Conservation (phyloP, 2,329 filamentous ascomycete species). For the Aureobasidium sp. region DNA sequence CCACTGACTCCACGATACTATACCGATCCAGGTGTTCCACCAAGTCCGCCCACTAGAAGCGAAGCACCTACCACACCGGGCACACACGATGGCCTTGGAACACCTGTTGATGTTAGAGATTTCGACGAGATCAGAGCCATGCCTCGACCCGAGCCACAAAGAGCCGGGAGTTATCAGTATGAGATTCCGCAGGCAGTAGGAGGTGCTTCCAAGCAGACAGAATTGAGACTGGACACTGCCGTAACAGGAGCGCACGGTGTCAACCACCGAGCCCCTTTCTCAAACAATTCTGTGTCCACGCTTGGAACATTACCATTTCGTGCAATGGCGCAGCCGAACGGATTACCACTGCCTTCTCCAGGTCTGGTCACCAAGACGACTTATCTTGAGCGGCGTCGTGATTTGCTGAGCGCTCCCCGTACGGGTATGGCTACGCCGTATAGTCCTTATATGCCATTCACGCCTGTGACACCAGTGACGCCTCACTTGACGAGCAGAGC, state of each 20-base stretch:
- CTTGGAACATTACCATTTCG: slow-evolving; percentile 32
- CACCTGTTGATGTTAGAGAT: slow-evolving; percentile 14
- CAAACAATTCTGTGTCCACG: slow-evolving; percentile 16
- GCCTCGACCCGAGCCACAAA: slow-evolving; percentile 24
- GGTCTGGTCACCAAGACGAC: slow-evolving; percentile 34
- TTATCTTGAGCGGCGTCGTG: slow-evolving; percentile 33
- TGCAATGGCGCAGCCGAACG: slow-evolving; percentile 21
- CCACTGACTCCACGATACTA: slow-evolving; percentile 52
- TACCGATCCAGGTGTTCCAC: slow-evolving; percentile 46
- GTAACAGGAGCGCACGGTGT: neutral
- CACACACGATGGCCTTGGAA: slow-evolving; percentile 20
- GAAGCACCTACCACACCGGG: slow-evolving; percentile 28
- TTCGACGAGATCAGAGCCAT: slow-evolving; percentile 24
- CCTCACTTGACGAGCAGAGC: slow-evolving; percentile 65
- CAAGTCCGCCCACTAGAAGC: slow-evolving; percentile 42
- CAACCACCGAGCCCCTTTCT: neutral
- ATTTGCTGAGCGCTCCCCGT: slow-evolving; percentile 37
- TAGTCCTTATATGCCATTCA: slow-evolving; percentile 72
- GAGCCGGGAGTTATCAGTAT: slow-evolving; percentile 20
- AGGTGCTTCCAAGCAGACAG: neutral
- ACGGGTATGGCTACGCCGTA: slow-evolving; percentile 62
- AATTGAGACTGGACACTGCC: slow-evolving; percentile 7
- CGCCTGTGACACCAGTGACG: slow-evolving; percentile 67
- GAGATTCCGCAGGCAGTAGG: neutral
- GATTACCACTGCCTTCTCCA: slow-evolving; percentile 16